phyloP scores from a whole-genome alignment of 2,329 filamentous ascomycete species.

The Aspergillus sp. region DNA sequence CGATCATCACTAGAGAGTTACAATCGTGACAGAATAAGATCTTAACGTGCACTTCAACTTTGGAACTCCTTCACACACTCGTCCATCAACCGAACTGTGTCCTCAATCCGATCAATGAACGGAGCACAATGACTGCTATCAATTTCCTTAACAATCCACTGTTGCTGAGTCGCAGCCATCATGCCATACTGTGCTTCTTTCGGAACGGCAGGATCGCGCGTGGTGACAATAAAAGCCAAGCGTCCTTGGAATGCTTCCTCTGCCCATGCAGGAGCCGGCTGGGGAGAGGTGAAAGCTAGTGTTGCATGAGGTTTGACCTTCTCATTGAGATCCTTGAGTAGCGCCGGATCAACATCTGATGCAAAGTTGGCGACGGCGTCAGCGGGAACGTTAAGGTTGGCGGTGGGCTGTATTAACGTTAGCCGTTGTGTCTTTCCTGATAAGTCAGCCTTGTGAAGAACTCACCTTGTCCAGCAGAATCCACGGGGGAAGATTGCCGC shows the following conservation, averaged over 20 bases:
- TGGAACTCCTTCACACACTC: not conserved
- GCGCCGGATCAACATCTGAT: constrained; percentile 12
- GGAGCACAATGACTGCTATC: constrained; percentile 17
- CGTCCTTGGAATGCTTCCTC: constrained; percentile 22
- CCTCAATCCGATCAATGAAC: constrained; percentile 12
- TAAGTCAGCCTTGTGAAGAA: not conserved
- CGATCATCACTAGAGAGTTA: not conserved
- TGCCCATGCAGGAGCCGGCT: constrained; percentile 29
- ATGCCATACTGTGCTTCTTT: constrained; percentile 27
- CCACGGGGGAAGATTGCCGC: constrained; percentile 26
- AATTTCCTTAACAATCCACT: constrained; percentile 27
- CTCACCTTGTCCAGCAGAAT: constrained; percentile 27
- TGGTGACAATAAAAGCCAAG: constrained; percentile 27
- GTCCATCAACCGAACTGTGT: not conserved
- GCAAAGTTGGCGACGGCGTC: constrained; percentile 19
- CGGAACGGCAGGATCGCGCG: constrained; percentile 23
- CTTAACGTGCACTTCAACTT: not conserved
- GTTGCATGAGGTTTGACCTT: constrained; percentile 26
- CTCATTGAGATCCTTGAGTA: constrained; percentile 4
- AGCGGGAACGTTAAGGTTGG: constrained; percentile 16
- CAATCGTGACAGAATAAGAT: not conserved
- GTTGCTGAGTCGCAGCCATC: constrained; percentile 23
- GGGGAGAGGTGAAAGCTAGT: constrained; percentile 24
- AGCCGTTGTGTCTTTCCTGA: not conserved
- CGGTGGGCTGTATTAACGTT: constrained; percentile 6